These are phyloP conservation scores for Thozetella sp. DNA, from an alignment of 495 filamentous ascomycete species.

Conservation along the genomic window DNA sequence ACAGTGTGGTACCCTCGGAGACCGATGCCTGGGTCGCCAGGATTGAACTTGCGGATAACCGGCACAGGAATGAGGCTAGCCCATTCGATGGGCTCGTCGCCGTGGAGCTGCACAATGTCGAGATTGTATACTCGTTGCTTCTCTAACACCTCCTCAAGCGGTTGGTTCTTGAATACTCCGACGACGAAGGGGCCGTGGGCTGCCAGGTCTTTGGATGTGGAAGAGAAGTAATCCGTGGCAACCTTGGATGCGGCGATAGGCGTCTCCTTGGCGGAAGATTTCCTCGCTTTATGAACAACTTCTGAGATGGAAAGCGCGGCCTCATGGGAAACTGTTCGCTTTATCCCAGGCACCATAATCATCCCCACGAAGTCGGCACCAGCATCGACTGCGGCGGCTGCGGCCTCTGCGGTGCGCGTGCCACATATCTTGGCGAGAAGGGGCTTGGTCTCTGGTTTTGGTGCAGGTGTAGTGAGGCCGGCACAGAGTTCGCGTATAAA, in stretches of 20 bases:
- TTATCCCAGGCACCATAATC: constrained; percentile 81
- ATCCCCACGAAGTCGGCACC: constrained; percentile 94
- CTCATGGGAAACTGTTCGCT: constrained; percentile 75
- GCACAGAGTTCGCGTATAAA: constrained; percentile 86
- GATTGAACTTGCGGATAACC: constrained; percentile 81
- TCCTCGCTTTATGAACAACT: constrained; percentile 57
- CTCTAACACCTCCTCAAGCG: constrained; percentile 75
- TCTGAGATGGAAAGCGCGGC: constrained; percentile 79
- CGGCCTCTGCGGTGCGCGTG: constrained; percentile 83
- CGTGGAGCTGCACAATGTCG: constrained; percentile 94
- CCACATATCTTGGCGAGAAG: constrained; percentile 94
- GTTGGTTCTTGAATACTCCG: constrained; percentile 92
- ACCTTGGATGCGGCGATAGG: constrained; percentile 1
- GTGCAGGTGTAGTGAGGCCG: constrained; percentile 35
- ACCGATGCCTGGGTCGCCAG: constrained; percentile 68
- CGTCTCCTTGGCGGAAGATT: constrained; percentile 17
- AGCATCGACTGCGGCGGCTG: constrained; percentile 76
- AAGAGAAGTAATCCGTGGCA: constrained; percentile 47
- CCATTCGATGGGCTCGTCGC: constrained; percentile 91
- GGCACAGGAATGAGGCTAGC: constrained; percentile 83
- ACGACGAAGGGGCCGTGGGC: constrained; percentile 73
- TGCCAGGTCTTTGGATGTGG: constrained; percentile 32
- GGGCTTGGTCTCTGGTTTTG: constrained; percentile 25
- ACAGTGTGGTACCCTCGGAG: constrained; percentile 79
- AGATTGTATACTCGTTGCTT: constrained; percentile 75